These are phyloP conservation scores for Naganishia liquefaciens DNA, from an alignment of 1,284 basidiomycete genomes.

Conservation along the genomic window DNA sequence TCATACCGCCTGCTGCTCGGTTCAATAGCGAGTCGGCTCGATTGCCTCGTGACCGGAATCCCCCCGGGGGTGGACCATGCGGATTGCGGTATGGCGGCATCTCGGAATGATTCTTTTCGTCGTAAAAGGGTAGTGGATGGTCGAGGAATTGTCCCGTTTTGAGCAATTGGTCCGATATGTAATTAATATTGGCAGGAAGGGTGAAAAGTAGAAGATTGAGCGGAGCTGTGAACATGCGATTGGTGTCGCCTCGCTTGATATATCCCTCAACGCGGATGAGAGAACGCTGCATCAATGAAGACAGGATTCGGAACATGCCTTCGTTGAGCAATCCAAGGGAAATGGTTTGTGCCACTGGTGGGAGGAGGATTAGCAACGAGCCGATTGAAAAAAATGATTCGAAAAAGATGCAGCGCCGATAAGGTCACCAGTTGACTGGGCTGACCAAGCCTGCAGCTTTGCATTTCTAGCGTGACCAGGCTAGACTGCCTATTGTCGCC, in stretches of 20 bases:
- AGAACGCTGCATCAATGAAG: constrained; percentile 76
- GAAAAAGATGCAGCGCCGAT: constrained; percentile 55
- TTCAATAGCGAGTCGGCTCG: constrained; percentile 19
- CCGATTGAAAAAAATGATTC: not conserved
- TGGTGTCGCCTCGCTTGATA: constrained; percentile 49
- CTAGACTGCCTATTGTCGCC: no score
- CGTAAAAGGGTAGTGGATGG: constrained; percentile 65
- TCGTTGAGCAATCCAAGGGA: constrained; percentile 83
- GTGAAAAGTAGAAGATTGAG: constrained; percentile 88
- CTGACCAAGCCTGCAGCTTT: no score
- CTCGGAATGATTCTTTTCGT: constrained; percentile 62
- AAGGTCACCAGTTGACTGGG: no score
- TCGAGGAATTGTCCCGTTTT: constrained; percentile 71
- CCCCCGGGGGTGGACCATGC: constrained; percentile 76
- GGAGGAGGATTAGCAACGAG: constrained; percentile 3
- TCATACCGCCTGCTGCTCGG: constrained; percentile 17
- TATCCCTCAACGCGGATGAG: constrained; percentile 77
- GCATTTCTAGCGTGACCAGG: no score
- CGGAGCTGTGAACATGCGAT: constrained; percentile 53
- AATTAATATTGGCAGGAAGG: constrained; percentile 81
- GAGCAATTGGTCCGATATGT: constrained; percentile 74
- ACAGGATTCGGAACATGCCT: constrained; percentile 72
- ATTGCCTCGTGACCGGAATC: constrained; percentile 56
- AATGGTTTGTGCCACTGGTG: constrained; percentile 51
- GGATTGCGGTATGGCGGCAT: constrained; percentile 77